Evolutionary conservation across 768 basidiomycete genomes (phyloP).

Genomic region (Pluteus cervinus): DNA sequence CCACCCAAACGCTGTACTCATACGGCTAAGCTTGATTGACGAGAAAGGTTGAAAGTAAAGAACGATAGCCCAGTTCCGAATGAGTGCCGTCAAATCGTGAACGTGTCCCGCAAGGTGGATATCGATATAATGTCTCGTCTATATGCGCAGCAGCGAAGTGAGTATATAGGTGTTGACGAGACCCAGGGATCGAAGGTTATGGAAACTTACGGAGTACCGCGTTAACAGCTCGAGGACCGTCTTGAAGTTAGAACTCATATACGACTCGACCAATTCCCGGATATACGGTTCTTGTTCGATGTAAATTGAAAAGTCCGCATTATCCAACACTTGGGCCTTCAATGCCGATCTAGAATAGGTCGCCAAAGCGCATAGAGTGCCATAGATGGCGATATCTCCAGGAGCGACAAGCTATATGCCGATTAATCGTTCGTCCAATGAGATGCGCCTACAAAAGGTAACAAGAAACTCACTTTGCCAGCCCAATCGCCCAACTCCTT

Average conservation of each 20-base stretch:
- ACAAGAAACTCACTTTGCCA: conserved; percentile 45
- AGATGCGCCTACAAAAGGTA: not conserved
- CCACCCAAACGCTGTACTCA: conserved; percentile 87
- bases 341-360: conserved; percentile 66
- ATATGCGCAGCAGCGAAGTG: conserved; percentile 3
- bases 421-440: not conserved
- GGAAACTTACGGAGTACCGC: conserved; percentile 54
- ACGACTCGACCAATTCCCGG: conserved; percentile 80
- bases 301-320: conserved; percentile 64
- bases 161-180: not conserved
- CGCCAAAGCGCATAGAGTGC: conserved; percentile 78
- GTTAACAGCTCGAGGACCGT: conserved; percentile 70
- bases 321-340: conserved; percentile 61
- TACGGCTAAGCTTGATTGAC: conserved; percentile 75
- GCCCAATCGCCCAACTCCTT: conserved; percentile 75
- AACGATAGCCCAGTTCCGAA: conserved; percentile 74
- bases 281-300: conserved; percentile 85
- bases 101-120: conserved; percentile 73
- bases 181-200: not conserved
- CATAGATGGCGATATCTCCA: conserved; percentile 83
- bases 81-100: conserved; percentile 52
- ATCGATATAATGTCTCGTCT: conserved; percentile 78
- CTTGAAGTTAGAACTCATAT: conserved; percentile 85
- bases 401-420: conserved; percentile 60
- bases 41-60: conserved; percentile 91